Evolutionary conservation across 352 stramenopile genomes (phyloP), one percentile per base, ranked within the genome.

Genomic region (Phytopythium litorale): DNA sequence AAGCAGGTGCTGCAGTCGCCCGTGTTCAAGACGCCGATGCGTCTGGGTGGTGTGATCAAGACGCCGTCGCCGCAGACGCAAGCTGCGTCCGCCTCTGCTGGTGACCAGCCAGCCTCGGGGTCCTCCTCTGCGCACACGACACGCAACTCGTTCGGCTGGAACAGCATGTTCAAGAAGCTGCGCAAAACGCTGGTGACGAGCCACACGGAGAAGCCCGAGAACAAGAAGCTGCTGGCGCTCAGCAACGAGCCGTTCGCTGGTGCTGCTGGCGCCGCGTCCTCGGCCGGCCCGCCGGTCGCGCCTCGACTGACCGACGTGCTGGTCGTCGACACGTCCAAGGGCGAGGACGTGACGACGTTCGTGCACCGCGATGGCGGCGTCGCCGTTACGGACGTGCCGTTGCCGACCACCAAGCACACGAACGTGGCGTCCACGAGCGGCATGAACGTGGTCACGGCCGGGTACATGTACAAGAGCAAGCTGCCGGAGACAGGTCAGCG

Each of bases 381-480:
- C 7, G 42, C 83, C 9, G 84, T 93, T 6, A 69, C 72, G 1
- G 78, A 90, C 59, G 70, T 93, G 40, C 68, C 83, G 0, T 53
- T 66, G 0, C 68, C 73, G 32, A 72, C 64, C 8, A 72, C 69
- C 12, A 77, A 75, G 42, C 66, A n/a, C n/a, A 37, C 56, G 12
- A 59, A 55, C 55, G 55, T 38, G 25, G 15, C 55, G 40, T 19
- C 11, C 21, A 37, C 35, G n/a, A 72, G 60, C 42, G 63, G 63
- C 7, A 73, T 78, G 64, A 91, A 92, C 54, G 79, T 89, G 19
- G 58, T 92, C 42, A 93, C 84, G 25, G 75, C 75, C n/a, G 87
- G 87, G 7, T 95, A 95, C 75, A 91, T 95, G 84, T 95, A 92
- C 72, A 92, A 92, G 65, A 95, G 79, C 77, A 91, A 89, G 65